phyloP scores from a whole-genome alignment of 1,139 yeast genomes.

The Nakaseomyces sp. region DNA sequence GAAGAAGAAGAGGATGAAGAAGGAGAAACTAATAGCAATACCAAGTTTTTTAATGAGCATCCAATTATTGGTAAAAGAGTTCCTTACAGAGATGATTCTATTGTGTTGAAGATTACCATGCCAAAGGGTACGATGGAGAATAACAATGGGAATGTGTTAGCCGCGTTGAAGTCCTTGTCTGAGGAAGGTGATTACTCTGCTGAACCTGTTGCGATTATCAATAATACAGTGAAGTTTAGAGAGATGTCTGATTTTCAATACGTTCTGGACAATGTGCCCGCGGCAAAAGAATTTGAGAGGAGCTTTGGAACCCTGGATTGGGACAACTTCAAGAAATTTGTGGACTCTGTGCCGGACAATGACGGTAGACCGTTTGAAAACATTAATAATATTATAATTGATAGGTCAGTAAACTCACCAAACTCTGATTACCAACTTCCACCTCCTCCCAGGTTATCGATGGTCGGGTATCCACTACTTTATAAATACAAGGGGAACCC shows the following conservation, averaged over 20 bases:
- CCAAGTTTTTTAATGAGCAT: slow-evolving; percentile 48
- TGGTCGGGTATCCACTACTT: slow-evolving; percentile 64
- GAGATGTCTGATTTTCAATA: slow-evolving; percentile 86
- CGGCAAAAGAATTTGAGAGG: slow-evolving; percentile 37
- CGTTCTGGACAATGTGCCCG: slow-evolving; percentile 48
- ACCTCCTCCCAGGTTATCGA: slow-evolving; percentile 82
- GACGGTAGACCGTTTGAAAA: slow-evolving; percentile 31
- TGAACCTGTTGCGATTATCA: slow-evolving; percentile 60
- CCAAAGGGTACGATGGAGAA: slow-evolving; percentile 51
- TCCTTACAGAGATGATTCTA: slow-evolving; percentile 45
- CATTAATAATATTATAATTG: slow-evolving; percentile 23
- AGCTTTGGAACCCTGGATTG: slow-evolving; percentile 28
- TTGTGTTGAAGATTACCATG: slow-evolving; percentile 58
- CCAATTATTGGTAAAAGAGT: slow-evolving; percentile 52
- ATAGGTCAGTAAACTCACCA: slow-evolving; percentile 32
- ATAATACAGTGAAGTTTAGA: slow-evolving; percentile 67
- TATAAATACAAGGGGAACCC: slow-evolving; percentile 60
- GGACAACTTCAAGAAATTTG: slow-evolving; percentile 33
- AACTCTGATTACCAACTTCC: slow-evolving; percentile 53
- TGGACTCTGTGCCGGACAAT: slow-evolving; percentile 36
- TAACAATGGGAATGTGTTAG: slow-evolving; percentile 42
- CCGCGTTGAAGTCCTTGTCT: slow-evolving; percentile 36
- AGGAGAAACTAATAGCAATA: no score
- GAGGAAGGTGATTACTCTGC: slow-evolving; percentile 34
- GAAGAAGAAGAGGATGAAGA: slow-evolving; percentile 7